These are phyloP conservation scores for Malus asiatica DNA, from an alignment of 306 rosid species.

Conservation along the genomic window DNA sequence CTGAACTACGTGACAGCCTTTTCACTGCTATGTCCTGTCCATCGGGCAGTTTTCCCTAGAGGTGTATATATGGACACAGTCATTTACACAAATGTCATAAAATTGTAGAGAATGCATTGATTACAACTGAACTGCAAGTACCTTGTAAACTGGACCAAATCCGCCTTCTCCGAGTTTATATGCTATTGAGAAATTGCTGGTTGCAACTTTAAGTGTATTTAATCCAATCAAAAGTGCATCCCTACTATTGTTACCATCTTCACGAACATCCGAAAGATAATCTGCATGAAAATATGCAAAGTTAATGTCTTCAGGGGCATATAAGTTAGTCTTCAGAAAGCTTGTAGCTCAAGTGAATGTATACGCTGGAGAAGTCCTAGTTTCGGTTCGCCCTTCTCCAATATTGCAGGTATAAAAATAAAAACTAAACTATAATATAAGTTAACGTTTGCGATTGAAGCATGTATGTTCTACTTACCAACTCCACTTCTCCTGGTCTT, in stretches of 20 bases:
- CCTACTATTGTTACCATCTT: not conserved
- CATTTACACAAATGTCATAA: not conserved
- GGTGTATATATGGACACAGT: not conserved
- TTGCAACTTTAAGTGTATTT: constrained; percentile 16
- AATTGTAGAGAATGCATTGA: not conserved
- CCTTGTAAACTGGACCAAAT: constrained; percentile 27
- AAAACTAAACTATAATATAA: no score
- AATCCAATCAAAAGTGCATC: constrained; percentile 6
- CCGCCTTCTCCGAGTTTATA: constrained; percentile 27
- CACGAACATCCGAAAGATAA: not conserved
- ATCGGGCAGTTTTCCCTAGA: not conserved
- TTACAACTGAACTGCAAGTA: not conserved
- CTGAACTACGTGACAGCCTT: constrained; percentile 19
- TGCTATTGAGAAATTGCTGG: constrained; percentile 21
- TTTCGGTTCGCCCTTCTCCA: not conserved
- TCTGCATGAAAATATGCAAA: not conserved
- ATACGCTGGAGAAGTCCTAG: not conserved
- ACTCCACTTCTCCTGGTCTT: not conserved
- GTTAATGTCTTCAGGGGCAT: not conserved
- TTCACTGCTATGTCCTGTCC: constrained; percentile 10
- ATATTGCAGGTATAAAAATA: not conserved
- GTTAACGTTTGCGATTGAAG: not conserved
- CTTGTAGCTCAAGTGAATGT: not conserved
- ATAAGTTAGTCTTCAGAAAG: not conserved
- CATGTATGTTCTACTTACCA: constrained; percentile 1